These are phyloP conservation scores for Cadophora sp. DNA, from an alignment of 2,329 filamentous ascomycete genomes.

Conservation along the genomic window DNA sequence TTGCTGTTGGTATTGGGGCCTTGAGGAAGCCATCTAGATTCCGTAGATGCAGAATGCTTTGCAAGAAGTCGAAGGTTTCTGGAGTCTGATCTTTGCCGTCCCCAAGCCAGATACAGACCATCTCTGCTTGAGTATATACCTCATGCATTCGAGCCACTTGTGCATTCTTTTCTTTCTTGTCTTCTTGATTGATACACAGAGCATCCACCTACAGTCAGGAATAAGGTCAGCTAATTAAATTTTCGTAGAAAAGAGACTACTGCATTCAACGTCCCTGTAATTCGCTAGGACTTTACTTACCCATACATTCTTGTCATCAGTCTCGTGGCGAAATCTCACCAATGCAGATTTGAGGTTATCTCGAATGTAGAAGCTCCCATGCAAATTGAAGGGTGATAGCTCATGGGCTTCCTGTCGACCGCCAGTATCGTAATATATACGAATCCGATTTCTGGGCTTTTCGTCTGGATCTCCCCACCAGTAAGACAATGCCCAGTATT, in stretches of 20 bases:
- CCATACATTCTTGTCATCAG: conserved; percentile 25
- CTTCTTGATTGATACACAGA: conserved; percentile 33
- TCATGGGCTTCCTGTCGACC: conserved; percentile 13
- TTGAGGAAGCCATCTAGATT: too few species aligned
- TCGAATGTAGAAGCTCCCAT: conserved; percentile 18
- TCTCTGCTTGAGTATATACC: conserved; percentile 27
- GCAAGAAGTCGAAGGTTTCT: conserved; percentile 26
- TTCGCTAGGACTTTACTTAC: not conserved
- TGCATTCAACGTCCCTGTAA: too few species aligned
- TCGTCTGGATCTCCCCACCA: conserved; percentile 27
- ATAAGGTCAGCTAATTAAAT: too few species aligned
- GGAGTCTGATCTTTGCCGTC: conserved; percentile 10
- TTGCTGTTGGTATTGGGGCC: too few species aligned
- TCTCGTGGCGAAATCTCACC: conserved; percentile 7
- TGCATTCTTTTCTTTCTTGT: conserved; percentile 21
- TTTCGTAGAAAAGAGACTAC: too few species aligned
- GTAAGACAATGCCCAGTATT: conserved; percentile 26
- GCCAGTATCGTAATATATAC: not conserved
- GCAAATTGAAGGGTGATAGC: conserved; percentile 2
- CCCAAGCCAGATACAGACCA: conserved; percentile 30
- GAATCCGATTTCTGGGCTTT: not conserved
- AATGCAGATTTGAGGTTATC: conserved; percentile 27
- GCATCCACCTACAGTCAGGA: conserved; percentile 17
- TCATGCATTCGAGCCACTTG: conserved; percentile 33
- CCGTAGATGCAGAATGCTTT: conserved; percentile 27